Evolutionary conservation across 1,139 yeast genomes (phyloP), one percentile per base, ranked within the genome.

Genomic region (Zygosaccharomyces sapae): DNA sequence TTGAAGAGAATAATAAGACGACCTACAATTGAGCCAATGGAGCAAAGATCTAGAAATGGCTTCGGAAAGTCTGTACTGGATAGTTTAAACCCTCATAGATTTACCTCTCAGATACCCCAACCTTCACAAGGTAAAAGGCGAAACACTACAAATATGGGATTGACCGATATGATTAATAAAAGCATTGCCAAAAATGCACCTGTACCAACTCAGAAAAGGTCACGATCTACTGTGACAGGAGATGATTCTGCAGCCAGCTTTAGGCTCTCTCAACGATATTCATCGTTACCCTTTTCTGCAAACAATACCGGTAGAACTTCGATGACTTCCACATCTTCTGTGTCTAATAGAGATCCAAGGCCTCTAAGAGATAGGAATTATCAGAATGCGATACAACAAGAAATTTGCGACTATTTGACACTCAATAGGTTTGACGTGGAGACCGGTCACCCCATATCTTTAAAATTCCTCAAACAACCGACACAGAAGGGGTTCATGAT

Each of bases 401-500:
- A 81, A 46, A 76, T 87, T 18, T 77, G 77, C 57, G 85, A 82
- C 36, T 90, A 79, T 63, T 69, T 89, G 42, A 69, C 76, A 10
- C 68, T 70, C 5, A 78, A 83, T 62, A 77, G 78, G 61, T 89
- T 86, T 65, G 95, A 85, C 59, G 68, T 78, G 27, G 90, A 84
- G 51, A 82, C 82, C 73, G 81, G 80, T 56, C 87, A 83, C 55
- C 77, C 87, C 1, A 66, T 89, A 27, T 76, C 87, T 2, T 71
- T 75, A 19, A 83, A 81, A 61, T 79, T 88, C 1, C 70, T 89
- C 49, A 76, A 74, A 55, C 81, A 77, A 54, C 97, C 97, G 6
- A 88, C 96, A 0, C 97, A 89, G 61, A 86, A 85, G 62, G 96
- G 87, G 57, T 89, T 89, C 66, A 81, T 80, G 8, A 64, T 77